phyloP scores from a whole-genome alignment of 1,139 yeast species.

The Lodderomyces jiufengensis region DNA sequence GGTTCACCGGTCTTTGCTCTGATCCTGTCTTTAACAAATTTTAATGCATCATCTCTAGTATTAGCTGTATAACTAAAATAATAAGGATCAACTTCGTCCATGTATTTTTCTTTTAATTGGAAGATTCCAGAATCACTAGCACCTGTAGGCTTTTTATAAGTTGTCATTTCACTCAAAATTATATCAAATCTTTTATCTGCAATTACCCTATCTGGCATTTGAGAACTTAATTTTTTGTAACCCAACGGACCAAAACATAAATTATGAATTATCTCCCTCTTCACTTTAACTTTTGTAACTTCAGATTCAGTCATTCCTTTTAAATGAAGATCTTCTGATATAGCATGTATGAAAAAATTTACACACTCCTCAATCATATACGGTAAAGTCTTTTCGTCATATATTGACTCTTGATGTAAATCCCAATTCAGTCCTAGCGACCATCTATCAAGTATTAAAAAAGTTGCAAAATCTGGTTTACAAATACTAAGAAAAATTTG shows the following conservation, averaged over 20 bases:
- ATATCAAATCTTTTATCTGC: conserved; percentile 73
- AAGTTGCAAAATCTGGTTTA: conserved; percentile 55
- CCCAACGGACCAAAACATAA: conserved; percentile 71
- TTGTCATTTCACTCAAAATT: conserved; percentile 57
- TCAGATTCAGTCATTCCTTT: conserved; percentile 48
- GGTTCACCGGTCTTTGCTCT: conserved; percentile 32
- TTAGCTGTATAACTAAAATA: conserved; percentile 77
- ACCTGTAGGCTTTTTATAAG: conserved; percentile 61
- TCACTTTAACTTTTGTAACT: conserved; percentile 51
- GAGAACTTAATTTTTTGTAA: conserved; percentile 65
- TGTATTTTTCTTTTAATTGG: conserved; percentile 56
- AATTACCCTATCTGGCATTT: conserved; percentile 72
- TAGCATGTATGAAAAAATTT: conserved; percentile 61
- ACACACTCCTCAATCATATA: conserved; percentile 78
- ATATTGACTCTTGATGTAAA: conserved; percentile 11
- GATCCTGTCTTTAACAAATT: conserved; percentile 48
- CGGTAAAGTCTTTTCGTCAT: conserved; percentile 47
- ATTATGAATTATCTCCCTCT: conserved; percentile 72
- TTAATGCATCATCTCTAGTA: conserved; percentile 70
- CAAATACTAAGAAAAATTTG: conserved; percentile 64
- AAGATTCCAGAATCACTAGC: conserved; percentile 68
- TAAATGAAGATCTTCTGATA: conserved; percentile 66
- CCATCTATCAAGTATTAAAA: conserved; percentile 70
- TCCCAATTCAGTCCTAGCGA: neutral
- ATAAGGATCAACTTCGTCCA: conserved; percentile 67